A percentile compares a stretch with the other conserved stretches of the same genome.
Conservation (phyloP, 2,329 filamentous ascomycete genomes). For the Scedosporium minutisporum region DNA sequence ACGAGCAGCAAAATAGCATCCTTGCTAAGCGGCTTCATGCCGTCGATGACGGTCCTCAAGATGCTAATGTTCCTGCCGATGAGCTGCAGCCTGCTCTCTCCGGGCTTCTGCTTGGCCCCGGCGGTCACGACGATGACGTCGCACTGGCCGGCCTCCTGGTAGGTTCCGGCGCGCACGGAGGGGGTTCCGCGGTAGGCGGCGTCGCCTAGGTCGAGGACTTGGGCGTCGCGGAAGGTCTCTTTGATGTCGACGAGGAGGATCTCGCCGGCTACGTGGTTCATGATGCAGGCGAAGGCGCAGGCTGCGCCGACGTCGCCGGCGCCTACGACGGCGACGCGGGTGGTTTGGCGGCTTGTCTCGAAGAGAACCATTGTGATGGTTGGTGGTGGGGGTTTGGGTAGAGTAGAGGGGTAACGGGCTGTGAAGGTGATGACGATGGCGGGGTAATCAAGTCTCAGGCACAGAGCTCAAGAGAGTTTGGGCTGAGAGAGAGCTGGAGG, state of each 20-base stretch:
- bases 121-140: slow-evolving; percentile 6
- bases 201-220: slow-evolving; percentile 6
- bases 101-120: slow-evolving; percentile 4
- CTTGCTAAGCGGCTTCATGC: slow-evolving; percentile 3
- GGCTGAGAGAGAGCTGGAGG: no score
- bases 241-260: slow-evolving; percentile 7
- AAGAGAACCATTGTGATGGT: background rate
- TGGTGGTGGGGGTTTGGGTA: background rate
- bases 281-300: slow-evolving; percentile 7
- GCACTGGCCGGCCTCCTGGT: slow-evolving; percentile 3
- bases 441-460: background rate
- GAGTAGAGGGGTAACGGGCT: background rate
- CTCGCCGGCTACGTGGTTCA: slow-evolving; percentile 6
- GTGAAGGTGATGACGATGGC: background rate
- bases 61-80: slow-evolving; percentile 5
- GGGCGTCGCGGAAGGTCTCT: slow-evolving; percentile 2
- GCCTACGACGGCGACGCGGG: slow-evolving; percentile 6
- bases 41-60: slow-evolving; percentile 1
- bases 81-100: slow-evolving; percentile 5
- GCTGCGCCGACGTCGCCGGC: slow-evolving; percentile 6
- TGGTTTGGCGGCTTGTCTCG: slow-evolving; percentile 3
- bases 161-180: background rate
- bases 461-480: no score
- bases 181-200: slow-evolving; percentile 6
- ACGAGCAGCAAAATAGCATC: slow-evolving; percentile 3